Conservation (phyloP, 2,329 filamentous ascomycete genomes). For the Talaromyces sp. region DNA sequence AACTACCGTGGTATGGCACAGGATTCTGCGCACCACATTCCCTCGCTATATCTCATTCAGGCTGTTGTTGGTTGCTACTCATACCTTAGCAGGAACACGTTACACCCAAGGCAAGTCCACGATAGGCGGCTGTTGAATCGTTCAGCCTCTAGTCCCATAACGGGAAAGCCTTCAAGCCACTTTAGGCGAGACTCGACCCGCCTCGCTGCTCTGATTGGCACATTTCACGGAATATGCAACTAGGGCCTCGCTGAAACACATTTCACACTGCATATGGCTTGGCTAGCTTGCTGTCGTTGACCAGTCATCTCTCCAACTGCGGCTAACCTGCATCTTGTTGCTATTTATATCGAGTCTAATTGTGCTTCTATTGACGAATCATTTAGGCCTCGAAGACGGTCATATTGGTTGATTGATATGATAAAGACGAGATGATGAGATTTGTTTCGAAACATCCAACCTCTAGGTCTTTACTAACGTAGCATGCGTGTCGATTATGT, state of each 20-base stretch:
- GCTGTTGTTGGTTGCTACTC: neutral
- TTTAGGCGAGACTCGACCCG: neutral
- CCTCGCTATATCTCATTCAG: neutral
- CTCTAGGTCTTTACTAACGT: neutral
- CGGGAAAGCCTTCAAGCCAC: neutral
- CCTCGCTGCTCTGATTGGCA: neutral
- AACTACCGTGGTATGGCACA: neutral
- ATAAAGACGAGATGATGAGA: neutral
- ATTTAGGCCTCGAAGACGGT: neutral
- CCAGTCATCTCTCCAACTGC: neutral
- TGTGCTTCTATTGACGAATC: neutral
- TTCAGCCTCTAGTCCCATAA: neutral
- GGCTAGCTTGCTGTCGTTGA: neutral
- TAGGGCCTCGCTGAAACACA: neutral
- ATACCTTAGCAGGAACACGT: neutral
- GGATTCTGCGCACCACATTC: neutral
- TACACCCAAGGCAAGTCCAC: neutral
- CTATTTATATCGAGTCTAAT: constrained; percentile 1
- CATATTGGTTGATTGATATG: neutral
- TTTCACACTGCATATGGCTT: constrained; percentile 12
- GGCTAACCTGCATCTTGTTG: constrained; percentile 9
- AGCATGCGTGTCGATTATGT: neutral
- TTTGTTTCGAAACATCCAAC: neutral
- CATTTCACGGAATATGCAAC: neutral
- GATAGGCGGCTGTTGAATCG: constrained; percentile 5